phyloP scores from a whole-genome alignment of 352 stramenopile genomes.

The Phytophthora lateralis region DNA sequence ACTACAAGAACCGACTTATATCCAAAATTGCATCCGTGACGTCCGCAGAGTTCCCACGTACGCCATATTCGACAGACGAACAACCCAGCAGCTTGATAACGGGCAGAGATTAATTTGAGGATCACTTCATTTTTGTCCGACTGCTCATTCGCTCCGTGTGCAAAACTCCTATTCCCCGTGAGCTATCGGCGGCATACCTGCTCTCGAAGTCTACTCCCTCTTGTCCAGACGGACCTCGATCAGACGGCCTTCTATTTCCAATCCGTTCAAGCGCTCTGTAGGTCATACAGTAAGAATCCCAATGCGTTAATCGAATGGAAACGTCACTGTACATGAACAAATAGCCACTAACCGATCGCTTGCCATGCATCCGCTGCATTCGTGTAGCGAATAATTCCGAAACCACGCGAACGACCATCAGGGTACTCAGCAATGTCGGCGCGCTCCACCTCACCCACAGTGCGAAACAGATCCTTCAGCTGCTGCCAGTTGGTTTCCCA shows the following conservation, averaged over 20 bases:
- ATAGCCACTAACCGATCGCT: constrained; percentile 65
- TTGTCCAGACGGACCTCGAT: constrained; percentile 79
- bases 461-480: constrained; percentile 71
- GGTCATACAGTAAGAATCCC: neutral
- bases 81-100: neutral
- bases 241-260: constrained; percentile 66
- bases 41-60: no score
- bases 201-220: constrained; percentile 34
- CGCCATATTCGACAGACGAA: neutral
- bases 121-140: constrained; percentile 21
- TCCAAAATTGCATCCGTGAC: no score
- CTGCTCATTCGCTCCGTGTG: constrained; percentile 19
- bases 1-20: neutral
- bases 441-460: constrained; percentile 70
- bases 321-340: neutral
- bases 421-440: constrained; percentile 59
- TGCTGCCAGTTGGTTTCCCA: constrained; percentile 74
- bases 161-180: constrained; percentile 25
- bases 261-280: constrained; percentile 65
- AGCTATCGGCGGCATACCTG: constrained; percentile 4
- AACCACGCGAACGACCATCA: constrained; percentile 71
- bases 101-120: constrained; percentile 8
- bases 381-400: constrained; percentile 72
- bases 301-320: constrained; percentile 6
- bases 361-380: constrained; percentile 49